These are phyloP conservation scores for Neurospora sp. DNA, from an alignment of 495 filamentous ascomycete species.

Conservation along the genomic window DNA sequence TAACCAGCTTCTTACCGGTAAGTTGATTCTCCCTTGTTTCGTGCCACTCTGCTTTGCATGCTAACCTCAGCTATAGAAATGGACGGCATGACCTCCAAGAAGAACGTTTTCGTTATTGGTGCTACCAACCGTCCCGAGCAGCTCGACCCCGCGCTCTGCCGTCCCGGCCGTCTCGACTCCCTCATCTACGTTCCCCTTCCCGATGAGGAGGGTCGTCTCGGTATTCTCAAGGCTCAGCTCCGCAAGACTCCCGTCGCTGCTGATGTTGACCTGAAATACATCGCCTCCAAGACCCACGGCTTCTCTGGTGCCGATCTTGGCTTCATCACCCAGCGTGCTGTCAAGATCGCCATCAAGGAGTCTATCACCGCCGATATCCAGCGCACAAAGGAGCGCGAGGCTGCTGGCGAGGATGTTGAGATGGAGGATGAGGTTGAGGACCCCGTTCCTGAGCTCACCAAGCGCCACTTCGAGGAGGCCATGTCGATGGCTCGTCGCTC, in stretches of 20 bases:
- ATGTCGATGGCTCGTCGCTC: slow-evolving; percentile 90
- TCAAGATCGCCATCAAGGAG: slow-evolving; percentile 99
- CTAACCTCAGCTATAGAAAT: slow-evolving; percentile 63
- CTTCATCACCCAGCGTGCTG: slow-evolving; percentile 95
- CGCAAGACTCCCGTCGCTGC: slow-evolving; percentile 90
- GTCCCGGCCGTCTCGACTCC: slow-evolving; percentile 96
- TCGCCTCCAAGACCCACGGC: slow-evolving; percentile 93
- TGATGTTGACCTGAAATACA: slow-evolving; percentile 83
- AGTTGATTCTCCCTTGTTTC: slow-evolving; percentile 23
- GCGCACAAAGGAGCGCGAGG: slow-evolving; percentile 77
- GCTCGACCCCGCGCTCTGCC: slow-evolving; percentile 93
- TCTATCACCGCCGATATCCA: slow-evolving; percentile 85
- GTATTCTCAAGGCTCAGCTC: slow-evolving; percentile 91
- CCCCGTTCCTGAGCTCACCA: slow-evolving; percentile 92
- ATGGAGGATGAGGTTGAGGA: slow-evolving; percentile 79
- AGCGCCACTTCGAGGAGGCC: slow-evolving; percentile 96
- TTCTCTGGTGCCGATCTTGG: slow-evolving; percentile 99
- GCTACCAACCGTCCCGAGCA: slow-evolving; percentile 98
- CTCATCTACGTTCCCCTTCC: slow-evolving; percentile 96
- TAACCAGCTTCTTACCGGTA: slow-evolving; percentile 96
- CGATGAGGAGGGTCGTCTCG: slow-evolving; percentile 73
- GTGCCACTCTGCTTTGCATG: neutral
- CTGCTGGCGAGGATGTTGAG: slow-evolving; percentile 67
- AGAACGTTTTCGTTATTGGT: slow-evolving; percentile 99
- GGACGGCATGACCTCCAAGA: slow-evolving; percentile 99